phyloP scores from a whole-genome alignment of 495 filamentous ascomycete genomes.

The Aspergillus wentii region DNA sequence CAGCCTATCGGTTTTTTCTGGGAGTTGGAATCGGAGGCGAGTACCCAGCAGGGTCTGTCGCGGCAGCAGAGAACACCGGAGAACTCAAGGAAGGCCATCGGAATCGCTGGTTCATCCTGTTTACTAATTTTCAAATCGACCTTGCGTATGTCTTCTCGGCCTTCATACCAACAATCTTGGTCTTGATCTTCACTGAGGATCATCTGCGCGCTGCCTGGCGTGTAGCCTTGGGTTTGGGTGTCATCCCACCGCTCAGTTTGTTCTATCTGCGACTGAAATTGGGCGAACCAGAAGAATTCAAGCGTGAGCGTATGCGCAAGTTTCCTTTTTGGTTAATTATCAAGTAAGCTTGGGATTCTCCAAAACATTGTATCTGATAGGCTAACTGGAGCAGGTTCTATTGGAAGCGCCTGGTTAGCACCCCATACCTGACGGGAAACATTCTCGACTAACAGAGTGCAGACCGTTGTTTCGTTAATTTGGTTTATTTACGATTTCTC shows the following conservation, averaged over 20 bases:
- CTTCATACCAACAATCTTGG: constrained; percentile 68
- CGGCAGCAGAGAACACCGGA: constrained; percentile 76
- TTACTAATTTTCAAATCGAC: constrained; percentile 89
- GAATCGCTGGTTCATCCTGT: constrained; percentile 89
- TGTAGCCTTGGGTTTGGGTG: constrained; percentile 69
- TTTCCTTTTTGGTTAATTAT: constrained; percentile 47
- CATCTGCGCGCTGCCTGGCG: constrained; percentile 73
- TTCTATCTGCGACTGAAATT: constrained; percentile 72
- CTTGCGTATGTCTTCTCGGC: constrained; percentile 71
- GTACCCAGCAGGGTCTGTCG: constrained; percentile 85
- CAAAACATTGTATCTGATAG: neutral
- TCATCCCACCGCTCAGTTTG: constrained; percentile 71
- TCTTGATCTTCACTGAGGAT: constrained; percentile 62
- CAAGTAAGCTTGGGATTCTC: constrained; percentile 27
- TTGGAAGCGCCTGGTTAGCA: constrained; percentile 41
- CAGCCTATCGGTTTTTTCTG: constrained; percentile 80
- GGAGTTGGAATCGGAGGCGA: constrained; percentile 66
- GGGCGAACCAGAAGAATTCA: constrained; percentile 79
- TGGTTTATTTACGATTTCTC: constrained; percentile 95
- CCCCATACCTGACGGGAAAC: neutral
- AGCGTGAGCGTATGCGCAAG: constrained; percentile 50
- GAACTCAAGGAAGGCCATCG: constrained; percentile 75
- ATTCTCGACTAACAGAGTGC: constrained; percentile 52
- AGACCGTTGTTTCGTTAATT: constrained; percentile 68
- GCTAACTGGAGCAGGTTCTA: constrained; percentile 37